phyloP scores from a whole-genome alignment of 2,329 filamentous ascomycete species.

The Aspergillus aculeatinus region DNA sequence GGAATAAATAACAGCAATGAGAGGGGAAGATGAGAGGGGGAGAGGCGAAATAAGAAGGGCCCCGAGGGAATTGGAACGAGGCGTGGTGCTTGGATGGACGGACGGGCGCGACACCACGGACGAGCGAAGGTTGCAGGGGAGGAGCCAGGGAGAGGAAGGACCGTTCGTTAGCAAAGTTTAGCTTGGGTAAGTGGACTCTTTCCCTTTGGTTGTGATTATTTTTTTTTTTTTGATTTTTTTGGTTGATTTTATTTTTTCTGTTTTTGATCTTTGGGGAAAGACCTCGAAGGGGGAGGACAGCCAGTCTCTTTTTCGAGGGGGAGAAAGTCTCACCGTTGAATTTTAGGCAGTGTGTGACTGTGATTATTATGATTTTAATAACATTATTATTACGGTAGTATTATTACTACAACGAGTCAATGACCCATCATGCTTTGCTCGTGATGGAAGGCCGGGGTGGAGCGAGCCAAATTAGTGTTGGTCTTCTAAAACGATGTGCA shows the following conservation, averaged over 20 bases:
- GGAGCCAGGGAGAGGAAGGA: constrained; percentile 20
- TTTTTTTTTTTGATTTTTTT: constrained; percentile 7
- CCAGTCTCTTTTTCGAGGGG: not conserved
- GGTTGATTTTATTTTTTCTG: constrained; percentile 3
- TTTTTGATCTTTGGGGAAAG: not conserved
- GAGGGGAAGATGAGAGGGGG: constrained; percentile 8
- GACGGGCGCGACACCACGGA: constrained; percentile 16
- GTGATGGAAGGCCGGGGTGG: constrained; percentile 13
- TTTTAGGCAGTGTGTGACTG: not conserved
- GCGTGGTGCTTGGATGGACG: constrained; percentile 14
- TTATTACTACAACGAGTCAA: not conserved
- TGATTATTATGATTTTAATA: constrained; percentile 1
- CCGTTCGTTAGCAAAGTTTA: constrained; percentile 21
- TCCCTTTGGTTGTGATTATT: constrained; percentile 12
- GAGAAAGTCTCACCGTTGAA: not conserved
- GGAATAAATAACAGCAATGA: constrained; percentile 10
- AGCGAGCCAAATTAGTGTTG: constrained; percentile 9
- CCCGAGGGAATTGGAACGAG: constrained; percentile 10
- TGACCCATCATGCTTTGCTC: constrained; percentile 4
- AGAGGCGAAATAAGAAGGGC: constrained; percentile 16
- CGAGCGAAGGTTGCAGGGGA: constrained; percentile 19
- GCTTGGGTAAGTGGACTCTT: constrained; percentile 1
- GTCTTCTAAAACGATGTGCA: constrained; percentile 12
- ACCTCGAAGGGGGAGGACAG: not conserved
- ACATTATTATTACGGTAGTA: not conserved